Base-by-base conservation (phyloP, 139 green algal genomes). In the Desmodesmus armatus region DNA sequence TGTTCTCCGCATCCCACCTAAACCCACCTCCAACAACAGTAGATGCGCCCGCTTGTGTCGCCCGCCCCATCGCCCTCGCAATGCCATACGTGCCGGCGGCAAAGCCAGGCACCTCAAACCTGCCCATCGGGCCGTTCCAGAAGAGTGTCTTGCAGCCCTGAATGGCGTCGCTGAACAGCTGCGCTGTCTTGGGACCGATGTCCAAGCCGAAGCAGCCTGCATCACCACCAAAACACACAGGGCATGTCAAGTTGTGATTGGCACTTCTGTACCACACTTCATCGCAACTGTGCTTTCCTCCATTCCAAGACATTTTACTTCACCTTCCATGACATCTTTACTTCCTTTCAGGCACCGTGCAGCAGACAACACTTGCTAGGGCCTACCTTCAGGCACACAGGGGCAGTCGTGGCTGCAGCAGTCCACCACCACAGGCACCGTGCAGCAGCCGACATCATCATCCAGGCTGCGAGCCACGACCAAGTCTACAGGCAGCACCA, bases 61-160 rank as follows among this genome's bases (percentile, higher is more conserved):
- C 88, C 40, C 41, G 62, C 2, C 85, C 89, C 69, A 94, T 43
- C 0, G 88, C 85, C 17, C 44, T n/a, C 3, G 87, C 85, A 19
- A 94, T 47, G 0, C 80, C 85, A n/a, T 84, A 3, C 0, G 89
- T 94, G 19, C 87, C 89, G 2, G 0, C 19, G 4, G 71, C 80
- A 73, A 91, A 94, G 49, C 76, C 83, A 5, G 87, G 80, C 51
- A 91, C 89, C 70, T 91, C 80, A 87, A 82, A 87, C 2, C 74
- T 55, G 41, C 91, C 91, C 87, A 94, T 91, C 3, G 91, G 91
- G 2, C 91, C 91, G 74, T 94, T 94, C 91, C 91, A 94, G 29
- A 94, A 92, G 21, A 94, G 70, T 11, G 91, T 94, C 6, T 51
- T 53, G 84, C 89, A 93, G 37, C 17, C 13, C 43, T 40, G 27